Percentiles rank a stretch among this genome's conserved stretches.
phyloP scores from a whole-genome alignment of 305 asterid species.

The Fraxinus velutina region DNA sequence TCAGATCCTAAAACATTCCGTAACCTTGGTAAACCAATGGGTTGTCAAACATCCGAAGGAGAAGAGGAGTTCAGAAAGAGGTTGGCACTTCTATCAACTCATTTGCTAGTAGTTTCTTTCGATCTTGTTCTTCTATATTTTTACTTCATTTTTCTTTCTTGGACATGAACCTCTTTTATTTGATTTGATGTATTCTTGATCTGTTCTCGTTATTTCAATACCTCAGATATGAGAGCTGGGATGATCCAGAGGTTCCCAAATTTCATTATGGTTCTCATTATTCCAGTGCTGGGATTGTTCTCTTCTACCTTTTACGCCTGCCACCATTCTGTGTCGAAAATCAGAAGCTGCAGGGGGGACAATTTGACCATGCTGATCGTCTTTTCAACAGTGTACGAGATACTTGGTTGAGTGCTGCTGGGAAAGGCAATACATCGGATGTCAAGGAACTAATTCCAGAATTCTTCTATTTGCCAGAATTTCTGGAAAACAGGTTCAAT shows the following conservation, averaged over 20 bases:
- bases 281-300: slow-evolving; percentile 99
- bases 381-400: slow-evolving; percentile 89
- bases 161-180: neutral
- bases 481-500: slow-evolving; percentile 78
- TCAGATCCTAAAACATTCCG: slow-evolving; percentile 87
- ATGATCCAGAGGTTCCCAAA: slow-evolving; percentile 99
- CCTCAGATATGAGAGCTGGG: slow-evolving; percentile 96
- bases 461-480: slow-evolving; percentile 94
- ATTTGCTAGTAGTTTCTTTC: neutral
- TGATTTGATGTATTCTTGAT: slow-evolving; percentile 20
- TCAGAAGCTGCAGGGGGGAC: slow-evolving; percentile 98
- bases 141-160: neutral
- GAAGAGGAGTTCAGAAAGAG: slow-evolving; percentile 97
- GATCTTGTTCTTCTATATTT: slow-evolving; percentile 8
- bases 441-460: slow-evolving; percentile 98
- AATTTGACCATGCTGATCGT: slow-evolving; percentile 99
- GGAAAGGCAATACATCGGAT: slow-evolving; percentile 96
- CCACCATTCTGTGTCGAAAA: slow-evolving; percentile 94
- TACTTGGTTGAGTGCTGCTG: slow-evolving; percentile 98
- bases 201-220: slow-evolving; percentile 7
- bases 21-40: slow-evolving; percentile 91
- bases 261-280: slow-evolving; percentile 99
- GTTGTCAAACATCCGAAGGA: slow-evolving; percentile 93
- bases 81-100: slow-evolving; percentile 38
- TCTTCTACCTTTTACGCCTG: slow-evolving; percentile 90